Percentiles rank a stretch among this genome's conserved stretches.
These are phyloP conservation scores for Aspergillus wentii DNA, from an alignment of 495 filamentous ascomycete species.

Conservation along the genomic window DNA sequence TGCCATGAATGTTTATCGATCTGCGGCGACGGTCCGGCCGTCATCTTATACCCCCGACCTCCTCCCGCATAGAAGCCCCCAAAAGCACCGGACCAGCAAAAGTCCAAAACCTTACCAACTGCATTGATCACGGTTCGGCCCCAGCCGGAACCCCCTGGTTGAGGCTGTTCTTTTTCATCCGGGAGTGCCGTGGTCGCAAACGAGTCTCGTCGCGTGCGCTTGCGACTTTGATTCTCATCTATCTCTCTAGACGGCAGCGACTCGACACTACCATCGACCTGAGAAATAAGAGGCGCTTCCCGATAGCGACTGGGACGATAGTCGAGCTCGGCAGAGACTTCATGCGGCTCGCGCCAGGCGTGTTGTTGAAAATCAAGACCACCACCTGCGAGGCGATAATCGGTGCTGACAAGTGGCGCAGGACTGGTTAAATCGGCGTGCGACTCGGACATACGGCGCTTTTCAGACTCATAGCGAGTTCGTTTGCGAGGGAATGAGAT, in stretches of 20 bases:
- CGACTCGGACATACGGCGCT: conserved; percentile 21
- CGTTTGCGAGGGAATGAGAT: conserved; percentile 49
- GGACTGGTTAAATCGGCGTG: conserved; percentile 26
- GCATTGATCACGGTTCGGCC: conserved; percentile 48
- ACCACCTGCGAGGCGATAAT: conserved; percentile 58
- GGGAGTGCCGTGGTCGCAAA: conserved; percentile 13
- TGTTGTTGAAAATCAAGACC: too few species aligned
- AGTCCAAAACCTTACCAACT: conserved; percentile 76
- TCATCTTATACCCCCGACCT: conserved; percentile 60
- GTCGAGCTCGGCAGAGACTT: conserved; percentile 33
- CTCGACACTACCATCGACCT: conserved; percentile 28
- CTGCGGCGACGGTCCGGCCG: conserved; percentile 9
- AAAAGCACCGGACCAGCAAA: conserved; percentile 71
- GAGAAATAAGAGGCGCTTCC: conserved; percentile 30
- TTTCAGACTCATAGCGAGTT: conserved; percentile 26
- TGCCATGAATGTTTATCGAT: too few species aligned
- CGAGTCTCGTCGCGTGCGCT: conserved; percentile 37
- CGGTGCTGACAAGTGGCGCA: conserved; percentile 46
- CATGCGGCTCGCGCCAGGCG: too few species aligned
- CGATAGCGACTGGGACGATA: conserved; percentile 42
- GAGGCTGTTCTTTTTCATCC: background rate
- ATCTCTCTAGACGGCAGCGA: conserved; percentile 16
- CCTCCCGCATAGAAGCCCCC: conserved; percentile 82
- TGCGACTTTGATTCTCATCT: conserved; percentile 27
- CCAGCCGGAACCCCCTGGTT: conserved; percentile 25